phyloP scores from a whole-genome alignment of 2,329 filamentous ascomycete genomes.

The Esteya vermicola region DNA sequence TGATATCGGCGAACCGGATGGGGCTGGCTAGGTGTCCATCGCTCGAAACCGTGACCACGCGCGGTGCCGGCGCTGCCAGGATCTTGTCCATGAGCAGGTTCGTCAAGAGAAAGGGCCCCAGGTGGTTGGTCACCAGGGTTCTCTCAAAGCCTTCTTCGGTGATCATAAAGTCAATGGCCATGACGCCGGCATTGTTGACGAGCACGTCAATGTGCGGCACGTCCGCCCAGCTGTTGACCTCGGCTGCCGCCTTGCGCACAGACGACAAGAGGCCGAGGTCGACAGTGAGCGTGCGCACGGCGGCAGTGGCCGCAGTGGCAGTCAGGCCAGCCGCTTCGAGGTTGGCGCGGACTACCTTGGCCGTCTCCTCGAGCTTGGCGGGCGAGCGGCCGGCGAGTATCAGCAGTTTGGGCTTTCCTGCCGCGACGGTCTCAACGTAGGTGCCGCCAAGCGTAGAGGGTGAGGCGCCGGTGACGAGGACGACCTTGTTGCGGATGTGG shows the following conservation, averaged over 20 bases:
- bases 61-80: conserved; percentile 10
- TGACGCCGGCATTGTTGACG: conserved; percentile 30
- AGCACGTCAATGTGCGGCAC: conserved; percentile 22
- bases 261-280: conserved; percentile 23
- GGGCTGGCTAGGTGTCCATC: neutral
- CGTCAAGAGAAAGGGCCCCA: conserved; percentile 34
- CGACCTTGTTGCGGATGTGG: neutral
- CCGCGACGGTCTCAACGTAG: conserved; percentile 5
- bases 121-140: conserved; percentile 32
- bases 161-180: conserved; percentile 13
- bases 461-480: neutral
- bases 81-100: conserved; percentile 30
- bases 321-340: conserved; percentile 10
- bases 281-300: conserved; percentile 18
- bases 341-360: too few relatives aligned
- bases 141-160: conserved; percentile 24
- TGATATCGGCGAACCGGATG: conserved; percentile 4
- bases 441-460: neutral
- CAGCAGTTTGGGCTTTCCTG: conserved; percentile 6
- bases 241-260: conserved; percentile 21
- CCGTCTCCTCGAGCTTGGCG: conserved; percentile 17
- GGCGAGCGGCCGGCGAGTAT: conserved; percentile 9
- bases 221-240: conserved; percentile 19
- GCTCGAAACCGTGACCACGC: conserved; percentile 8
- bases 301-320: conserved; percentile 13